Percentiles rank a stretch among this genome's conserved stretches.
phyloP scores from a whole-genome alignment of 768 basidiomycete genomes.

The Lentinula sp. region DNA sequence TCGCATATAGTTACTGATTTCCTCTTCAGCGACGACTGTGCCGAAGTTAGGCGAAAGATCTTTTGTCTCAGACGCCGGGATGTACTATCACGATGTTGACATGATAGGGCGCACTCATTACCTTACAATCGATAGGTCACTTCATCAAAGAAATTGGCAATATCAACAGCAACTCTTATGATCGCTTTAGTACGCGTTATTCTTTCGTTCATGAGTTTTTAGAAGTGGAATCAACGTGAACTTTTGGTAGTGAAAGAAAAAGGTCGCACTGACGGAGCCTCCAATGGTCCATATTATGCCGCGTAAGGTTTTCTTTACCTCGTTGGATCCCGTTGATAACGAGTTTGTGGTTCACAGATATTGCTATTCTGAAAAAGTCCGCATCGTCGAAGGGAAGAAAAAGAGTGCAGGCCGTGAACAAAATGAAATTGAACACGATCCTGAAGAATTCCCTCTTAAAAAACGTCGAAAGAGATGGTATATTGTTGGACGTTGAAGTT shows the following conservation, averaged over 20 bases:
- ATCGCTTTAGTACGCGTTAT: not conserved
- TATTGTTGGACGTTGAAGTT: not conserved
- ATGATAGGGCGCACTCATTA: not conserved
- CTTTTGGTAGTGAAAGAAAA: slow-evolving; percentile 31
- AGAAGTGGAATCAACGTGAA: not conserved
- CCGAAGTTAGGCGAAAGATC: no score
- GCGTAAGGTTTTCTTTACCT: slow-evolving; percentile 24
- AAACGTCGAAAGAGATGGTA: not conserved
- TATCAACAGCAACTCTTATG: not conserved
- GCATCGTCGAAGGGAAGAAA: slow-evolving; percentile 42
- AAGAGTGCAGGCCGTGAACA: slow-evolving; percentile 31
- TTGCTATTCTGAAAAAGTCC: slow-evolving; percentile 42
- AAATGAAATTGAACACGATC: slow-evolving; percentile 22
- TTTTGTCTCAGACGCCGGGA: no score
- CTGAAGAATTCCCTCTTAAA: no score
- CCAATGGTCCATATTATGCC: slow-evolving; percentile 38
- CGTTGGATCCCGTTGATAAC: not conserved
- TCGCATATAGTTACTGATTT: no score
- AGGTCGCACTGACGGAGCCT: slow-evolving; percentile 32
- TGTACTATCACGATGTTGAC: no score
- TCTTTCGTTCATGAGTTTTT: not conserved
- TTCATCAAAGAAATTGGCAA: not conserved
- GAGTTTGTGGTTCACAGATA: slow-evolving; percentile 21
- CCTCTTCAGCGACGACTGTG: no score
- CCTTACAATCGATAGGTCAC: no score